A percentile compares a stretch with the other conserved stretches of the same genome.
Evolutionary conservation across 176 grass and related monocot genomes (phyloP).

Genomic region (Saccharum spontaneum): DNA sequence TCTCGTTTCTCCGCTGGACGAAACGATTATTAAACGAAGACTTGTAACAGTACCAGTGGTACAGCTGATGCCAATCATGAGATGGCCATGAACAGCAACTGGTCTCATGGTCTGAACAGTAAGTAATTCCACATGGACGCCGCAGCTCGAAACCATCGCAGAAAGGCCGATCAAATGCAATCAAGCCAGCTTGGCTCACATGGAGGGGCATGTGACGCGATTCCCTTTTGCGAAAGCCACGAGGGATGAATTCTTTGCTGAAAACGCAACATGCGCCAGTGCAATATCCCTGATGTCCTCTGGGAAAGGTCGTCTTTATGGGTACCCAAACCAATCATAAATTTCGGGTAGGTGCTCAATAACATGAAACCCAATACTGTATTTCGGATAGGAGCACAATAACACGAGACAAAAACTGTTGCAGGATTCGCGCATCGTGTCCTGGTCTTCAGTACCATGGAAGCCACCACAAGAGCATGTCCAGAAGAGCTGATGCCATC

Average conservation of each 20-base stretch:
- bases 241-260: neutral
- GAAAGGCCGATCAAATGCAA: neutral
- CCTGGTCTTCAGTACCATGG: neutral
- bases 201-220: conserved; percentile 31
- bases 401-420: neutral
- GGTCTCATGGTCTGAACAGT: neutral
- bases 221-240: conserved; percentile 14
- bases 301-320: neutral
- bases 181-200: neutral
- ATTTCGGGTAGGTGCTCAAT: neutral
- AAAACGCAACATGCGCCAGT: conserved; percentile 1
- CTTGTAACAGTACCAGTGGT: neutral
- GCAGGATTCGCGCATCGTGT: neutral
- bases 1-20: neutral
- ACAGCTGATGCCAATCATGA: conserved; percentile 22
- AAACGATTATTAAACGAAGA: too few species aligned
- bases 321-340: neutral
- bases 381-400: neutral
- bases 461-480: neutral
- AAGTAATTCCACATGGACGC: conserved; percentile 11
- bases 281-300: neutral
- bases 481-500: neutral
- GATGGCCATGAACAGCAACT: neutral
- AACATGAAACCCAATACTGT: neutral
- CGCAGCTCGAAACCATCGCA: neutral